These are phyloP conservation scores for Microdochium trichocladiopsis DNA, from an alignment of 2,329 filamentous ascomycete genomes.

Conservation along the genomic window DNA sequence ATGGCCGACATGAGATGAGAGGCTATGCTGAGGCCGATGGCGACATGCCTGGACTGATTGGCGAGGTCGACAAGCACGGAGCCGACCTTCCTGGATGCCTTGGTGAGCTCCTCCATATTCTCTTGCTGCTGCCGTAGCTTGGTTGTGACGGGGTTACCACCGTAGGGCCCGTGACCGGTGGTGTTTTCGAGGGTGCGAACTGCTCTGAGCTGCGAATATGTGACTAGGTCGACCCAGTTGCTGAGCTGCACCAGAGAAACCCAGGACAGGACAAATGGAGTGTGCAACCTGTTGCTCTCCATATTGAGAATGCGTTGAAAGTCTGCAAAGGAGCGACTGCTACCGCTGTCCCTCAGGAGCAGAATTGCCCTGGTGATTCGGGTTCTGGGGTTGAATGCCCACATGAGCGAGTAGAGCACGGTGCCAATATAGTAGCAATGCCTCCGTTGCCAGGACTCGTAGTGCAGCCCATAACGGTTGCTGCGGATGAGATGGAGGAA, in stretches of 20 bases:
- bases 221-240: background rate
- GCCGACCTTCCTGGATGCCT: background rate
- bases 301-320: background rate
- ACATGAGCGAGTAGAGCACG: background rate
- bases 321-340: background rate
- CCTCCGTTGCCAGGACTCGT: background rate
- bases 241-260: background rate
- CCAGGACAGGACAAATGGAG: background rate
- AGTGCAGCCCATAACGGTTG: background rate
- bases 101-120: background rate
- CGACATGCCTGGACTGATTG: background rate
- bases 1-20: background rate
- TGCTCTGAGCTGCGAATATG: background rate
- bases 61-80: background rate
- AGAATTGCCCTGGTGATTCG: background rate
- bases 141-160: background rate
- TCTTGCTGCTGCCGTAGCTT: background rate
- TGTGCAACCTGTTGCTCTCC: background rate
- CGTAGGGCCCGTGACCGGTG: background rate
- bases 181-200: background rate
- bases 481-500: background rate
- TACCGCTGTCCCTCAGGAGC: background rate
- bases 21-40: background rate
- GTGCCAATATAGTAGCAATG: background rate
- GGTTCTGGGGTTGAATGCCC: background rate